Base-by-base conservation (phyloP, 176 grass and related monocot species). In the Avena sativa region DNA sequence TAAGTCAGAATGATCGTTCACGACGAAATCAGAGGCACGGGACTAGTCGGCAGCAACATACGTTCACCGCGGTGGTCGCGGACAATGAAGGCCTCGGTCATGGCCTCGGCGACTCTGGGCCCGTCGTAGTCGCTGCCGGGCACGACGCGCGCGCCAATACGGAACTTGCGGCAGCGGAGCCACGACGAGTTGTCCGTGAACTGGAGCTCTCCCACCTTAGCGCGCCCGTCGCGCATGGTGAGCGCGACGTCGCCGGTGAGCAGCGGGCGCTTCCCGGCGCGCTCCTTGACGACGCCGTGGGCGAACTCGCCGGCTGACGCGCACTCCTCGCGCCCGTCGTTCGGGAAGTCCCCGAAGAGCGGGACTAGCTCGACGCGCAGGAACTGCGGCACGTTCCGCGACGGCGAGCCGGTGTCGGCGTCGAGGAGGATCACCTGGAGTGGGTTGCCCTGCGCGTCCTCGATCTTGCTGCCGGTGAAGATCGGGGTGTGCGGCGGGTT, bases 151-250 rank as follows among this genome's bases (percentile, higher is more conserved):
- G 59, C 97, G 5, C 90, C 97, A 47, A 99, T 92, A 61, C 92
- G 90, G 79, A 99, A 99, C 86, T 79, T 89, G 49, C 97, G 79
- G 83, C 97, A 91, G 3, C 92, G 81, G 0, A 93, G 86, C 97
- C 97, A 99, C 2, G 94, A 96, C 4, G 94, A 94, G 63, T 99
- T 99, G 43, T 99, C 97, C 0, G 97, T 99, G 85, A 99, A 93
- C 51, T 88, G 87, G n/a, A 99, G 97, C 1, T 99, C 94, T 15
- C 48, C 47, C 0, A 97, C 88, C 13, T 16, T 9, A 32, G 63
- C 92, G 21, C 47, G 64, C 1, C 91, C 94, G 25, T 97, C 92
- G 0, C 83, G 71, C 80, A 97, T 79, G 68, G 85, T 89, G 23
- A 94, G 66, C 49, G 9, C 78, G 5, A 94, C 92, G 1, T 99